A percentile compares a stretch with the other conserved stretches of the same genome.
These are phyloP conservation scores for Cordyceps cicadae DNA, from an alignment of 2,329 filamentous ascomycete genomes.

Conservation along the genomic window DNA sequence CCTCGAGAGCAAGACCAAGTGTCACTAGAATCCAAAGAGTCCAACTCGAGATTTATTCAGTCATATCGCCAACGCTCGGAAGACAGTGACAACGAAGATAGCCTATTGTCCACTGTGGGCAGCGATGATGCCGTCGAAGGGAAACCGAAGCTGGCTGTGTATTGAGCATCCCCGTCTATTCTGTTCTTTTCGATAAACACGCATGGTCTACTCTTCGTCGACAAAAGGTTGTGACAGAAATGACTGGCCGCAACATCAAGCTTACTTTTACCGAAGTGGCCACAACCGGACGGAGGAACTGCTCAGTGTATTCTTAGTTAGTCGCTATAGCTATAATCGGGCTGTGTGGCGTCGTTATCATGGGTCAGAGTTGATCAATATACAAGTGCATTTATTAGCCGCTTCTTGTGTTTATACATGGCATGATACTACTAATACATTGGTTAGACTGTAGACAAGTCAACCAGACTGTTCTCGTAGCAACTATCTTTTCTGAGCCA, in stretches of 20 bases:
- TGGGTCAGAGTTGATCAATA: constrained; percentile 6
- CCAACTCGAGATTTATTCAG: constrained; percentile 9
- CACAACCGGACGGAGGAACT: background rate
- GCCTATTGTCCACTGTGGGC: background rate
- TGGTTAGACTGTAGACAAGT: background rate
- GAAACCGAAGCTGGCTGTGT: background rate
- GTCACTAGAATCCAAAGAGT: constrained; percentile 6
- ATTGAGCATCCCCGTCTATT: background rate
- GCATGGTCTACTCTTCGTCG: no score
- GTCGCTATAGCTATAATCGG: background rate
- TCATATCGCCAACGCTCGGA: constrained; percentile 8
- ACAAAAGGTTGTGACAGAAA: no score
- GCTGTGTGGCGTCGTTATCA: background rate
- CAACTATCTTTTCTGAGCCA: background rate
- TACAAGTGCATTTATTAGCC: constrained; percentile 10
- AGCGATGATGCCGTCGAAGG: background rate
- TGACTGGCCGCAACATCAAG: background rate
- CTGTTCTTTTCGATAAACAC: background rate
- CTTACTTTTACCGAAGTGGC: background rate
- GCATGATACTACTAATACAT: constrained; percentile 4
- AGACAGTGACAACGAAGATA: constrained; percentile 3
- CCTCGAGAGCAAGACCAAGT: constrained; percentile 2
- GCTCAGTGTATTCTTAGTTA: background rate
- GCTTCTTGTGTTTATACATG: background rate
- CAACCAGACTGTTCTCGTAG: background rate